A percentile compares a stretch with the other conserved stretches of the same genome.
Evolutionary conservation across 1,284 basidiomycete genomes (phyloP).

Genomic region (Afroboletus lepidellus): DNA sequence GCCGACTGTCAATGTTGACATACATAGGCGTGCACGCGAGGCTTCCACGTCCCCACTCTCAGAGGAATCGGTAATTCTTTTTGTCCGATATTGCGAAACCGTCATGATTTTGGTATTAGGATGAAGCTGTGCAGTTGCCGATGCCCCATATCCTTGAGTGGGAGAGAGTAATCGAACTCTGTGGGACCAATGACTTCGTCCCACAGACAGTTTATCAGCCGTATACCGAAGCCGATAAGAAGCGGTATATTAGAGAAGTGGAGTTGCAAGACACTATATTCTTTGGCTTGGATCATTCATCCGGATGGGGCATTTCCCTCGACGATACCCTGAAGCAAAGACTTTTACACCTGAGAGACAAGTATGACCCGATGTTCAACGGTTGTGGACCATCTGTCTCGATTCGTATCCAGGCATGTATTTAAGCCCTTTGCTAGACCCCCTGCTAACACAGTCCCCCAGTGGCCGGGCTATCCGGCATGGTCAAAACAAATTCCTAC

Average conservation of each 20-base stretch:
- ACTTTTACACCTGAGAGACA: constrained; percentile 40
- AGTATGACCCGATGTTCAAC: constrained; percentile 58
- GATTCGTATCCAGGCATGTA: too few species aligned
- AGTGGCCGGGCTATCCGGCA: constrained; percentile 77
- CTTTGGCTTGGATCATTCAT: constrained; percentile 51
- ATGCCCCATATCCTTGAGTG: too few species aligned
- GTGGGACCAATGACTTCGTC: constrained; percentile 2
- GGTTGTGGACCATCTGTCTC: constrained; percentile 69
- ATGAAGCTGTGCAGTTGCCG: too few species aligned
- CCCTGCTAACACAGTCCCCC: not conserved
- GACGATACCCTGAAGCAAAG: constrained; percentile 44
- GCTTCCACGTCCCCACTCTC: too few species aligned
- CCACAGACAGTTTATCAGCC: constrained; percentile 62
- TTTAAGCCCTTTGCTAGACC: too few species aligned
- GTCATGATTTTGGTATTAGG: too few species aligned
- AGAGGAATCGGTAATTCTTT: too few species aligned
- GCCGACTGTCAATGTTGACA: too few species aligned
- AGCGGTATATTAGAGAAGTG: constrained; percentile 66
- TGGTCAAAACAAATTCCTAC: constrained; percentile 80
- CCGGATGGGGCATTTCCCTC: constrained; percentile 57
- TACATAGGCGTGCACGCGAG: too few species aligned
- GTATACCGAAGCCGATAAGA: constrained; percentile 64
- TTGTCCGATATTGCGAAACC: too few species aligned
- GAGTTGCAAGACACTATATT: constrained; percentile 57
- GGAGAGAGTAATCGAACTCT: too few species aligned